phyloP scores from a whole-genome alignment of 768 basidiomycete species.

The Arthromyces matolae region DNA sequence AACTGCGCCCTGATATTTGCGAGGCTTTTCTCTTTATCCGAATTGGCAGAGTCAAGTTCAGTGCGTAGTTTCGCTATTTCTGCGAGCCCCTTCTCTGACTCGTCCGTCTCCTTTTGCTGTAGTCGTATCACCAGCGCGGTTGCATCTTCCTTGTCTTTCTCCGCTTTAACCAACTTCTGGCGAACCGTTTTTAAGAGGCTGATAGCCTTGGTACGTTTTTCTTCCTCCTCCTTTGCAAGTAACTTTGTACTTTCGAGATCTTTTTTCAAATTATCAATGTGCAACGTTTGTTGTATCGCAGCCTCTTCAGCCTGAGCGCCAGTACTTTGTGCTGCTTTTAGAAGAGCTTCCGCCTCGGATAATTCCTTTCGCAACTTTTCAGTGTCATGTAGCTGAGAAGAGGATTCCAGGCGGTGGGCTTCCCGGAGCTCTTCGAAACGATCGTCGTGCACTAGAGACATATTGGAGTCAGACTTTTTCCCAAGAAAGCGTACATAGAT shows the following conservation, averaged over 20 bases:
- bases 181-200: slow-evolving; percentile 91
- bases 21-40: slow-evolving; percentile 61
- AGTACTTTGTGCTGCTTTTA: slow-evolving; percentile 54
- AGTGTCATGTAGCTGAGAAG: slow-evolving; percentile 75
- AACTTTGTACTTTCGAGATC: slow-evolving; percentile 62
- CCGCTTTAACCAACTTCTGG: slow-evolving; percentile 93
- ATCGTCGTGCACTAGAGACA: slow-evolving; percentile 68
- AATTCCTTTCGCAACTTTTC: slow-evolving; percentile 67
- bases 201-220: slow-evolving; percentile 93
- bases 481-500: neutral
- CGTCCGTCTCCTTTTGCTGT: slow-evolving; percentile 52
- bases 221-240: slow-evolving; percentile 88
- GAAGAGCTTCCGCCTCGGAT: slow-evolving; percentile 63
- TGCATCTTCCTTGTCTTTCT: slow-evolving; percentile 87
- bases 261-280: slow-evolving; percentile 54
- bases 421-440: slow-evolving; percentile 83
- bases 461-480: slow-evolving; percentile 4
- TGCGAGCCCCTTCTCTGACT: slow-evolving; percentile 50
- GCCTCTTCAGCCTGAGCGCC: slow-evolving; percentile 47
- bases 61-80: slow-evolving; percentile 54
- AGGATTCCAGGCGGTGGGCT: slow-evolving; percentile 73
- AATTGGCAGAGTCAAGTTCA: slow-evolving; percentile 59
- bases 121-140: slow-evolving; percentile 50
- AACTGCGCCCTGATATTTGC: slow-evolving; percentile 61
- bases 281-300: slow-evolving; percentile 45